These are phyloP conservation scores for Ogataea nonfermentans DNA, from an alignment of 805 yeast species.

Conservation along the genomic window DNA sequence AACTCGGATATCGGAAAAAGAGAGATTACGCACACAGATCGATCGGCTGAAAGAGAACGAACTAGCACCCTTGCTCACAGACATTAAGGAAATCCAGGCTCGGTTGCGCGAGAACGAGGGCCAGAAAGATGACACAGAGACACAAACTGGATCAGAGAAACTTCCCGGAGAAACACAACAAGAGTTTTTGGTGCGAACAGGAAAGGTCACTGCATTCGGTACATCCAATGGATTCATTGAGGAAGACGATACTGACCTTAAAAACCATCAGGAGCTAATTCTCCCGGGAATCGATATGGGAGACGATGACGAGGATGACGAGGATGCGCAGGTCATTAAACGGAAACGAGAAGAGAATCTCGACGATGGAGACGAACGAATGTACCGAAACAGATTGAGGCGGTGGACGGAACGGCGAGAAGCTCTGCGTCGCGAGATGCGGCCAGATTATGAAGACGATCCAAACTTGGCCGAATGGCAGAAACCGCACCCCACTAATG, in stretches of 20 bases:
- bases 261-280: slow-evolving; percentile 42
- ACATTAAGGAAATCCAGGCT: slow-evolving; percentile 57
- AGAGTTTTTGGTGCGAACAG: slow-evolving; percentile 82
- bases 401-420: slow-evolving; percentile 61
- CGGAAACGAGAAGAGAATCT: slow-evolving; percentile 30
- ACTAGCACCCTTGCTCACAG: slow-evolving; percentile 51
- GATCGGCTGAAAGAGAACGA: slow-evolving; percentile 48
- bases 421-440: slow-evolving; percentile 35
- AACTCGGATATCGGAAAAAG: slow-evolving; percentile 65
- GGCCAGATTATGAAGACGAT: slow-evolving; percentile 30
- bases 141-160: slow-evolving; percentile 33
- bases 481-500: slow-evolving; percentile 70
- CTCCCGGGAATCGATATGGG: slow-evolving; percentile 46
- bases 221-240: slow-evolving; percentile 56
- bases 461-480: slow-evolving; percentile 55
- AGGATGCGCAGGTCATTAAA: slow-evolving; percentile 7
- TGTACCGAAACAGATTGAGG: slow-evolving; percentile 58
- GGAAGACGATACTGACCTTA: slow-evolving; percentile 32
- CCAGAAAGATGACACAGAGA: slow-evolving; percentile 3
- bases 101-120: slow-evolving; percentile 35
- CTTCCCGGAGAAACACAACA: slow-evolving; percentile 73
- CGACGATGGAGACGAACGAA: slow-evolving; percentile 81
- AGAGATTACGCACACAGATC: slow-evolving; percentile 53
- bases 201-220: slow-evolving; percentile 93
- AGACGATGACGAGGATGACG: slow-evolving; percentile 27